Evolutionary conservation across 129 eudicot species (phyloP), one percentile per base, ranked within the genome.

Genomic region (Flaveria robusta): DNA sequence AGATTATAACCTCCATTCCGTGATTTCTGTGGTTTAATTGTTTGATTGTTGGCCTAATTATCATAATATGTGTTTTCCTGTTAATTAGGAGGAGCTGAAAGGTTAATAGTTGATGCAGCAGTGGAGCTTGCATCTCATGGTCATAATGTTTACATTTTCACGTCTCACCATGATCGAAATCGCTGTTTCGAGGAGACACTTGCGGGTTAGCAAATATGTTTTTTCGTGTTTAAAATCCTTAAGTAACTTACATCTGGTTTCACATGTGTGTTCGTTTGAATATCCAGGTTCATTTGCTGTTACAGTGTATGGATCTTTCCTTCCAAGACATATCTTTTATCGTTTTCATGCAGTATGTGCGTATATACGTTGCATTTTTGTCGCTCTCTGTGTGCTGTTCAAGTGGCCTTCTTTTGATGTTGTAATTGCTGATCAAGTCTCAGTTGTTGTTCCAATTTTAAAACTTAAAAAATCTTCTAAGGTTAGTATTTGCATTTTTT

Each of bases 331-430:
- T 81, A 86, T 91, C 54, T 91, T 91, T 77, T 92, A 94, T 52
- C 96, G 88, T 43, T 81, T 94, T 46, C 99, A 94, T 78, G 99
- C 99, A 54, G 92, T 94, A 39, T 94, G 96, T 65, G 99, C 99
- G 74, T 94, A 91, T 81, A 42, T 94, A 66, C 90, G 99, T 74
- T 94, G 96, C 87, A 87, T 94, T n/a, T 94, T 83, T 81, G 96
- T 94, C 75, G 92, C 99, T 70, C 90, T 91, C 1, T 94, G 99
- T 73, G 80, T 94, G 81, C 50, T 89, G 74, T 85, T 91, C 59
- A 74, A 84, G 74, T 87, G 90, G 92, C 88, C 90, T 19, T 87
- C 96, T 24, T 94, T 91, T 75, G 96, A 94, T 72, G 81, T 87
- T 67, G 76, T 94, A 75, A 85, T 94, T 7, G 92, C 89, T 15